These are phyloP conservation scores for Bruguiera sexangula DNA, from an alignment of 345 rosid species.

Conservation along the genomic window DNA sequence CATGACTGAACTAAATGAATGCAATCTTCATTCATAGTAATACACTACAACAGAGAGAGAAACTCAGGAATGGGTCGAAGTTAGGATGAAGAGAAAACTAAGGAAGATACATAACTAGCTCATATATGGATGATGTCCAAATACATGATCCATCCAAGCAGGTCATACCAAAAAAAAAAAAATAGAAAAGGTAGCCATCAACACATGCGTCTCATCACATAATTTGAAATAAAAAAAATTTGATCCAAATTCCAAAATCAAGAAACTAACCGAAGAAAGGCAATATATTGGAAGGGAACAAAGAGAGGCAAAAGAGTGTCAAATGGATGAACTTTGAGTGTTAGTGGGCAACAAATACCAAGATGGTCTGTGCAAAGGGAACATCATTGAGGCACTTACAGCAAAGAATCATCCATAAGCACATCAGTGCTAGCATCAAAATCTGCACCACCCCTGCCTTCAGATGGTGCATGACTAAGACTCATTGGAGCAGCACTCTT, in stretches of 20 bases:
- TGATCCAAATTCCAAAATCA: not conserved
- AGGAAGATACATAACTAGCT: not conserved
- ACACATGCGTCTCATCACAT: not conserved
- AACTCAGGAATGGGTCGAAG: not conserved
- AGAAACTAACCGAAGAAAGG: not conserved
- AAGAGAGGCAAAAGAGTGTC: not conserved
- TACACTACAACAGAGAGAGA: not conserved
- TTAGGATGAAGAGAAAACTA: not conserved
- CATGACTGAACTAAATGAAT: no score
- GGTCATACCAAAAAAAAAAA: not conserved
- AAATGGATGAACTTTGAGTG: not conserved
- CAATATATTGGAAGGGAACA: not conserved
- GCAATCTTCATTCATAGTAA: not conserved
- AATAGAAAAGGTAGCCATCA: not conserved
- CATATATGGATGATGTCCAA: not conserved
- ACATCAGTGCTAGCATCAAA: constrained; percentile 36
- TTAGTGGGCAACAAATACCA: not conserved
- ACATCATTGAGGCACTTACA: constrained; percentile 20
- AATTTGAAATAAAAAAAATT: not conserved
- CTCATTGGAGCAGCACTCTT: constrained; percentile 34
- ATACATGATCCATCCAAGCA: not conserved
- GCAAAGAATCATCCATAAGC: constrained; percentile 31
- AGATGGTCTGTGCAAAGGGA: not conserved
- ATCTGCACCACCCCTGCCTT: constrained; percentile 33
- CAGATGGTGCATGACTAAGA: constrained; percentile 36